Conservation (phyloP, 2,329 filamentous ascomycete genomes). For the Boeremia exigua region DNA sequence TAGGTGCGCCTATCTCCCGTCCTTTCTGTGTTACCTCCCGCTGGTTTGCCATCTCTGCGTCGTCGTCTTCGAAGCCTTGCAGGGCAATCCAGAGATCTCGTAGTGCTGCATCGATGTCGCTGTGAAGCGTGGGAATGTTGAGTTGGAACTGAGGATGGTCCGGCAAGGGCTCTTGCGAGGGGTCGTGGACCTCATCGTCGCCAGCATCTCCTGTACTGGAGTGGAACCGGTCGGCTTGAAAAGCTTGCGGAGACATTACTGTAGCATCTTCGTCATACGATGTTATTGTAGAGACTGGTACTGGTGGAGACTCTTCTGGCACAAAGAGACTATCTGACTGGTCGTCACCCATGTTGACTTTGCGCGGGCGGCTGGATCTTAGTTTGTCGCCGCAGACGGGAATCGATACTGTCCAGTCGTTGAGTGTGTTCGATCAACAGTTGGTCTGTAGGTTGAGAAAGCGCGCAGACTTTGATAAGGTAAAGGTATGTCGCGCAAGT, state of each 20-base stretch:
- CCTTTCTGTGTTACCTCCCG: constrained; percentile 8
- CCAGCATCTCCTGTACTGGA: neutral
- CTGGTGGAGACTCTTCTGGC: neutral
- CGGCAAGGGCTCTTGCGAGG: neutral
- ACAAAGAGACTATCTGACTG: constrained; percentile 2
- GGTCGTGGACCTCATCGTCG: neutral
- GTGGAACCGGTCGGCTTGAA: neutral
- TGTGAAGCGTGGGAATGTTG: neutral
- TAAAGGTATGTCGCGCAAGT: too few relatives aligned
- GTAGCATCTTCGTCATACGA: neutral
- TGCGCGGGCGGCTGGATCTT: neutral
- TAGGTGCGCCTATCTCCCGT: constrained; percentile 1
- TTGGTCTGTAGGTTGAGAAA: too few relatives aligned
- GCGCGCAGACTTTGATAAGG: too few relatives aligned
- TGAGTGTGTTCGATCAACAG: too few relatives aligned
- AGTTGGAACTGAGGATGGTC: constrained; percentile 7
- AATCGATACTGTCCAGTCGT: too few relatives aligned
- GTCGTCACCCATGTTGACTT: neutral
- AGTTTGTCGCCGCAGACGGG: too few relatives aligned
- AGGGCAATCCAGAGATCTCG: constrained; percentile 6
- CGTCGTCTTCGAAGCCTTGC: constrained; percentile 8
- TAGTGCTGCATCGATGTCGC: neutral
- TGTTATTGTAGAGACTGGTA: neutral
- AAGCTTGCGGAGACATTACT: neutral
- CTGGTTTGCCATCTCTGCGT: constrained; percentile 9